Conservation (phyloP, 1,284 basidiomycete species). For the Laetiporus sulphureus region DNA sequence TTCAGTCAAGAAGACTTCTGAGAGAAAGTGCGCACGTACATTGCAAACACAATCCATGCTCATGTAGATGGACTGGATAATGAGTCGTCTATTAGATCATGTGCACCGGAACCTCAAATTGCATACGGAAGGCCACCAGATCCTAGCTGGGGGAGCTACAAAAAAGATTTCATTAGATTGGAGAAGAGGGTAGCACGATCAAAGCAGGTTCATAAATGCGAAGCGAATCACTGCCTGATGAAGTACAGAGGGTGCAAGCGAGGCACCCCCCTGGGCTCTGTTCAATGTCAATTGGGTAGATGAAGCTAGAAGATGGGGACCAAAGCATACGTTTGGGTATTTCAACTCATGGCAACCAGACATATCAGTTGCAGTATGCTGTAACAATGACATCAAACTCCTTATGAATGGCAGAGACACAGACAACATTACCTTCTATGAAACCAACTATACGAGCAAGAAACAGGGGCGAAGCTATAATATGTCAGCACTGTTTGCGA, state of each 20-base stretch:
- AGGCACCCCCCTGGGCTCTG: slow-evolving; percentile 26
- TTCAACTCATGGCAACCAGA: slow-evolving; percentile 25
- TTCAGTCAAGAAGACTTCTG: slow-evolving; percentile 22
- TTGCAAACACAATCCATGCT: slow-evolving; percentile 24
- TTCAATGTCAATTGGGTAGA: slow-evolving; percentile 15
- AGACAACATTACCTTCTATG: slow-evolving; percentile 18
- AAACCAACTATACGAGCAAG: slow-evolving; percentile 21
- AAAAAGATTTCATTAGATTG: neutral
- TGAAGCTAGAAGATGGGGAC: slow-evolving; percentile 13
- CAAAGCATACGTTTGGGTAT: slow-evolving; percentile 15
- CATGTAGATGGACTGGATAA: slow-evolving; percentile 16
- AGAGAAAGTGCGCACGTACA: slow-evolving; percentile 17
- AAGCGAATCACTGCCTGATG: slow-evolving; percentile 17
- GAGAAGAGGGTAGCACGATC: slow-evolving; percentile 16
- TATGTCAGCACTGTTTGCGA: slow-evolving; percentile 25
- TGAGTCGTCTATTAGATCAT: slow-evolving; percentile 5
- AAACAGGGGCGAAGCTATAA: slow-evolving; percentile 14
- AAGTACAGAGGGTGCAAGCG: slow-evolving; percentile 26
- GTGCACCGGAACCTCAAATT: slow-evolving; percentile 14
- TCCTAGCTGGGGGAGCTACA: slow-evolving; percentile 9
- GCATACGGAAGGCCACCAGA: slow-evolving; percentile 17
- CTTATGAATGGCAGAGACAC: slow-evolving; percentile 25
- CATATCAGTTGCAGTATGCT: slow-evolving; percentile 14
- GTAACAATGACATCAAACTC: slow-evolving; percentile 30
- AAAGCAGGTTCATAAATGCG: slow-evolving; percentile 27